phyloP scores from a whole-genome alignment of 495 filamentous ascomycete species.

The Thermothielavioides terrestris region DNA sequence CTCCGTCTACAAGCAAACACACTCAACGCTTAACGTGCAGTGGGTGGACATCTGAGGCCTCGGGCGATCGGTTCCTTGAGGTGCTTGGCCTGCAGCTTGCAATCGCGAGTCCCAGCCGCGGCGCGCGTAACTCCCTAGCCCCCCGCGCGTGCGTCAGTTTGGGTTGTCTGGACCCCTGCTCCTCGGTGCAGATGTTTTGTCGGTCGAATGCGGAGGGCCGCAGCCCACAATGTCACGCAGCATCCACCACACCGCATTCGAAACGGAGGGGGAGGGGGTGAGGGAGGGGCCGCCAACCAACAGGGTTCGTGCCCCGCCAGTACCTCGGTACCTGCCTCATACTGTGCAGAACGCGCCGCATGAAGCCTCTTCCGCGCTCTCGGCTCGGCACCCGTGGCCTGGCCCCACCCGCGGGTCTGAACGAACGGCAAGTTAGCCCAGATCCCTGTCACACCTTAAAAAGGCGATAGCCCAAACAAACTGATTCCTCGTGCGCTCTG shows the following conservation, averaged over 20 bases:
- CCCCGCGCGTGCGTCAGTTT: too few relatives aligned
- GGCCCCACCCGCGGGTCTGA: neutral
- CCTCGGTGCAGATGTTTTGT: slow-evolving; percentile 14
- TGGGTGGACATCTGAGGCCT: too few relatives aligned
- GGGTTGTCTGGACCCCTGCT: neutral
- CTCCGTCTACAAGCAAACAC: too few relatives aligned
- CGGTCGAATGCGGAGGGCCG: slow-evolving; percentile 1
- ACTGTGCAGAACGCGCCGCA: neutral
- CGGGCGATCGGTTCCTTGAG: too few relatives aligned
- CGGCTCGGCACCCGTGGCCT: slow-evolving; percentile 3
- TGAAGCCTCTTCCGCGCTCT: slow-evolving; percentile 12
- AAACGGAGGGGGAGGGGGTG: slow-evolving; percentile 14
- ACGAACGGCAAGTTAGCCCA: slow-evolving; percentile 5
- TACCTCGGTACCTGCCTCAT: neutral
- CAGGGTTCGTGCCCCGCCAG: too few relatives aligned
- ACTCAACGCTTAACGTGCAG: too few relatives aligned
- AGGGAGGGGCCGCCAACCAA: neutral
- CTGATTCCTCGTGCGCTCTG: neutral
- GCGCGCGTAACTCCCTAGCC: neutral
- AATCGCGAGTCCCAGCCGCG: too few relatives aligned
- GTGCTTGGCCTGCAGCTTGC: too few relatives aligned
- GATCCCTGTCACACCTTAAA: slow-evolving; percentile 14
- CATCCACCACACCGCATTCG: slow-evolving; percentile 10
- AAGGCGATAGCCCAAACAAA: neutral
- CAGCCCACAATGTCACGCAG: slow-evolving; percentile 16